Percentiles rank a stretch among this genome's conserved stretches.
phyloP scores from a whole-genome alignment of 2,329 filamentous ascomycete genomes.

The Aspergillus pseudoterreus region DNA sequence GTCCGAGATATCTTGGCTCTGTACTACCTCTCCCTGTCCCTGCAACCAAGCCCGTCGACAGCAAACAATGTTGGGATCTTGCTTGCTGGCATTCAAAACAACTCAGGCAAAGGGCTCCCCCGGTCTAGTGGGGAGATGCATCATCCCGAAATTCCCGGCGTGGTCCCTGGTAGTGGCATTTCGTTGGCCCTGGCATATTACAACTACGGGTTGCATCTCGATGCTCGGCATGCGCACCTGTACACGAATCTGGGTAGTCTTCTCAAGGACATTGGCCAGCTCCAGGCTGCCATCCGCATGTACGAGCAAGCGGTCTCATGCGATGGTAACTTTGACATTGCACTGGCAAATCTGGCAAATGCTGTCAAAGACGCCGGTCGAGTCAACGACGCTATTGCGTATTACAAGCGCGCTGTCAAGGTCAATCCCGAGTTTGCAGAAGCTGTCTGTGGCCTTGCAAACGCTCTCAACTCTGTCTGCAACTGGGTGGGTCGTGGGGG shows the following conservation, averaged over 20 bases:
- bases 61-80: constrained; percentile 98
- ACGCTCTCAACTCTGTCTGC: constrained; percentile 93
- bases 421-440: constrained; percentile 97
- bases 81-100: constrained; percentile 88
- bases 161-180: constrained; percentile 80
- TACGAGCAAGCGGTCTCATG: constrained; percentile 92
- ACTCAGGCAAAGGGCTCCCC: constrained; percentile 37
- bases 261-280: constrained; percentile 91
- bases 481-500: constrained; percentile 90
- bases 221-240: constrained; percentile 86
- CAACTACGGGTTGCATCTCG: constrained; percentile 84
- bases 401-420: constrained; percentile 84
- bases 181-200: constrained; percentile 89
- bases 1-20: constrained; percentile 90
- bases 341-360: constrained; percentile 92
- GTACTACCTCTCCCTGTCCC: constrained; percentile 89
- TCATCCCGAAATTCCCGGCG: constrained; percentile 64
- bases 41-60: constrained; percentile 94
- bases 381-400: constrained; percentile 85
- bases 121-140: constrained; percentile 35
- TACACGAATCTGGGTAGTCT: constrained; percentile 96
- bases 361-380: constrained; percentile 95
- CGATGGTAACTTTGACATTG: constrained; percentile 94
- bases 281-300: constrained; percentile 90
- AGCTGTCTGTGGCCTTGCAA: constrained; percentile 91